These are phyloP conservation scores for Magnusiomyces sp. DNA, from an alignment of 1,139 yeast species.

Conservation along the genomic window DNA sequence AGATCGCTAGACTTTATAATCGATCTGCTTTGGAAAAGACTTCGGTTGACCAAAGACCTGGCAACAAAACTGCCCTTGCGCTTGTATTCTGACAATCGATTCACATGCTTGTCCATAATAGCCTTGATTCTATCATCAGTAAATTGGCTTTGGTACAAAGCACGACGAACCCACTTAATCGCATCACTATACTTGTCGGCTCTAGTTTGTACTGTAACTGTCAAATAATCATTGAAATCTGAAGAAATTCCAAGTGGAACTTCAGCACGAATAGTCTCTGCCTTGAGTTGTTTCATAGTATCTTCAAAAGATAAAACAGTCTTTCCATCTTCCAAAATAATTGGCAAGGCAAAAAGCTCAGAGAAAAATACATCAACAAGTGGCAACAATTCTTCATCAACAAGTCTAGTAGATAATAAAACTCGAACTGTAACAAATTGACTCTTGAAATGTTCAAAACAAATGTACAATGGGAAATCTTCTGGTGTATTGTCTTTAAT, in stretches of 20 bases:
- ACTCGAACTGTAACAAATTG: conserved; percentile 70
- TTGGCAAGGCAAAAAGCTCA: conserved; percentile 63
- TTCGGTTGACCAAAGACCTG: conserved; percentile 50
- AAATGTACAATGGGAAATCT: conserved; percentile 60
- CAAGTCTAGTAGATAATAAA: conserved; percentile 52
- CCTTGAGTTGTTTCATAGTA: conserved; percentile 62
- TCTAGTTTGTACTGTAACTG: conserved; percentile 55
- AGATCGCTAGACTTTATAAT: conserved; percentile 61
- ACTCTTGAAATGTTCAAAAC: conserved; percentile 72
- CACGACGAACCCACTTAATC: conserved; percentile 64
- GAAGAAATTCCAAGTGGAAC: conserved; percentile 45
- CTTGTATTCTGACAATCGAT: conserved; percentile 68
- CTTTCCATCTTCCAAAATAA: conserved; percentile 53
- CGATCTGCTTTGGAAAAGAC: conserved; percentile 49
- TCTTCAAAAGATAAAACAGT: conserved; percentile 55
- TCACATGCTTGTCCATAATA: conserved; percentile 64
- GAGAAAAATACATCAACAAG: conserved; percentile 56
- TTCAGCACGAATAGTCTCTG: conserved; percentile 63
- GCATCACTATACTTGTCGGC: conserved; percentile 56
- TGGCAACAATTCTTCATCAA: conserved; percentile 52
- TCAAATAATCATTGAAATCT: conserved; percentile 48
- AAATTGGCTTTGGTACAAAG: conserved; percentile 57
- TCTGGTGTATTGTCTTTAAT: conserved; percentile 34
- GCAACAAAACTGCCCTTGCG: conserved; percentile 72
- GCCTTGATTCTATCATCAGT: conserved; percentile 66